phyloP scores from a whole-genome alignment of 108 stramenopile species.

The Cylindrotheca closterium region DNA sequence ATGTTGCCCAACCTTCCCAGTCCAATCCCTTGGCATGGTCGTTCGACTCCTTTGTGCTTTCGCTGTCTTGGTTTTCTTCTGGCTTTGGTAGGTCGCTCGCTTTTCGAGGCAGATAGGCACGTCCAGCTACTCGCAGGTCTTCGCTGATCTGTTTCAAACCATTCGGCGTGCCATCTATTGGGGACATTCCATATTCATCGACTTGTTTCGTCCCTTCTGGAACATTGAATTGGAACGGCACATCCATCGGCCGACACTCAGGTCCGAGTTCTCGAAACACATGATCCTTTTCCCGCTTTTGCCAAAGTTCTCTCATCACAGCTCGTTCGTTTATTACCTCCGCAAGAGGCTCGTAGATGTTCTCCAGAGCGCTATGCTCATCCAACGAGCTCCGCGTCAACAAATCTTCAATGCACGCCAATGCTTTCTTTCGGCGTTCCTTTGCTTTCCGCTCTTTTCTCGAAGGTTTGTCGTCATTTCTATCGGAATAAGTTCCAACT shows the following conservation, averaged over 20 bases:
- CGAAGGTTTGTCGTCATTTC: slow-evolving; percentile 2
- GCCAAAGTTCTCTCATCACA: slow-evolving; percentile 41
- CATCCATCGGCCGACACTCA: slow-evolving; percentile 40
- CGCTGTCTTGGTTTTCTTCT: background rate
- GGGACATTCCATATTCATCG: slow-evolving; percentile 25
- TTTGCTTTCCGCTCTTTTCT: slow-evolving; percentile 35
- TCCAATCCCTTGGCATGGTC: slow-evolving; percentile 16
- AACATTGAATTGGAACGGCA: slow-evolving; percentile 36
- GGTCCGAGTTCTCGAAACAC: slow-evolving; percentile 37
- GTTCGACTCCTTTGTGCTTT: slow-evolving; percentile 1
- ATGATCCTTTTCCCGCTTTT: slow-evolving; percentile 45
- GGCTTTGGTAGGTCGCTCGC: slow-evolving; percentile 29
- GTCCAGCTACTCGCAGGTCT: slow-evolving; percentile 20
- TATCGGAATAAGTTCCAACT: background rate
- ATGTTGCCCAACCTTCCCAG: slow-evolving; percentile 35
- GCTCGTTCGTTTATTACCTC: slow-evolving; percentile 46
- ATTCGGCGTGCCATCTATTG: slow-evolving; percentile 27
- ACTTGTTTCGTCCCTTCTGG: background rate
- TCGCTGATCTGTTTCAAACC: slow-evolving; percentile 27
- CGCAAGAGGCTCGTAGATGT: slow-evolving; percentile 45
- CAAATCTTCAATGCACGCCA: slow-evolving; percentile 26
- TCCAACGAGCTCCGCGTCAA: slow-evolving; percentile 9
- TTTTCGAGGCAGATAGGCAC: slow-evolving; percentile 27
- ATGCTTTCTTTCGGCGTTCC: slow-evolving; percentile 49
- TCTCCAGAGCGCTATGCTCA: slow-evolving; percentile 4